phyloP scores from a whole-genome alignment of 768 basidiomycete species.

The Rhizopogon rudus region DNA sequence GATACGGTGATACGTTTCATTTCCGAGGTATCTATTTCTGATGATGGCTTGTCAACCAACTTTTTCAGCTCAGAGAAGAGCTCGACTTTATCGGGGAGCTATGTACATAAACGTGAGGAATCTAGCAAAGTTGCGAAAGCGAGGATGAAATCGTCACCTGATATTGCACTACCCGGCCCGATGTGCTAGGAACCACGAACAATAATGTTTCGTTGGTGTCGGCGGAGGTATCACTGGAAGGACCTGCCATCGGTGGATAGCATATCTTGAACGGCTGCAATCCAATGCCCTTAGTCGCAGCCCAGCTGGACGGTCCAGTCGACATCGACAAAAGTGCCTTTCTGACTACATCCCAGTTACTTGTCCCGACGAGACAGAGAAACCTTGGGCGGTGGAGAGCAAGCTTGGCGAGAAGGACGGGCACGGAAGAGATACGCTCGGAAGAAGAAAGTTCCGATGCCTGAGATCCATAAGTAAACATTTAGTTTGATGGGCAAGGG shows the following conservation, averaged over 20 bases:
- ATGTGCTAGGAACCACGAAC: conserved; percentile 74
- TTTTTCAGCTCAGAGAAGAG: conserved; percentile 33
- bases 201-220: conserved; percentile 57
- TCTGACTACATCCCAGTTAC: conserved; percentile 47
- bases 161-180: conserved; percentile 66
- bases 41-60: conserved; percentile 17
- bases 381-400: conserved; percentile 51
- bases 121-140: background rate
- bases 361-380: conserved; percentile 75
- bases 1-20: conserved; percentile 1
- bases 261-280: conserved; percentile 20
- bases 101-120: background rate
- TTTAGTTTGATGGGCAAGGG: background rate
- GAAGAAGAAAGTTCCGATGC: conserved; percentile 47
- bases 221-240: background rate
- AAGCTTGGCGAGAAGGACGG: conserved; percentile 57
- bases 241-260: conserved; percentile 8
- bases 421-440: conserved; percentile 54
- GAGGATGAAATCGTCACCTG: conserved; percentile 42
- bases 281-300: conserved; percentile 11
- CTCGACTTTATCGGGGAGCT: conserved; percentile 43
- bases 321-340: conserved; percentile 30
- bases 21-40: conserved; percentile 9
- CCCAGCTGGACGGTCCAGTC: conserved; percentile 5
- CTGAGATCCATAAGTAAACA: conserved; percentile 23